Evolutionary conservation across 768 basidiomycete genomes (phyloP).

Genomic region (Boletales sp.): DNA sequence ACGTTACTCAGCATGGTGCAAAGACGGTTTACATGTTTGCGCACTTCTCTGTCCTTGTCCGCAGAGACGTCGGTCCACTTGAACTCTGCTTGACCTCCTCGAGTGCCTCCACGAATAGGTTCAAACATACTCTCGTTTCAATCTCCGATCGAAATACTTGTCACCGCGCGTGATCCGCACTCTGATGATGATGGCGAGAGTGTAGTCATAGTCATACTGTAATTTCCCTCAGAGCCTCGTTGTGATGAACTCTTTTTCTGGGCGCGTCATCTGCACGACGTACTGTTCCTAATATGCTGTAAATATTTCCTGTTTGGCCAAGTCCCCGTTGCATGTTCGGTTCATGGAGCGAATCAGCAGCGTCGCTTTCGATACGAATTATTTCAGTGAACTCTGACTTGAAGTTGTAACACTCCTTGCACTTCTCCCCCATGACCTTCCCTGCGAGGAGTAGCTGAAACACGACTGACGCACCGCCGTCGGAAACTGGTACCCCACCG

Average conservation of each 20-base stretch:
- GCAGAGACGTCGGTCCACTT: constrained; percentile 89
- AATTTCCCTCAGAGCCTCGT: no score
- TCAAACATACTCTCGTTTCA: constrained; percentile 54
- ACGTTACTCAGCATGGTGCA: constrained; percentile 1
- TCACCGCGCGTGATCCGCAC: constrained; percentile 15
- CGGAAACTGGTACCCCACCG: constrained; percentile 7
- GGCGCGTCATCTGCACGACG: no score
- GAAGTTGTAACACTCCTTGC: constrained; percentile 24
- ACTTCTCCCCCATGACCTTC: constrained; percentile 25
- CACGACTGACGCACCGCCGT: not conserved
- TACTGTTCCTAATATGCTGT: no score
- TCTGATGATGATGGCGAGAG: constrained; percentile 18
- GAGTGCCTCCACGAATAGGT: constrained; percentile 83
- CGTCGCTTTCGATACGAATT: constrained; percentile 24
- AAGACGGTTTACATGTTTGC: constrained; percentile 6
- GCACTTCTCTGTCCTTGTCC: constrained; percentile 90
- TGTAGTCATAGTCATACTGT: not conserved
- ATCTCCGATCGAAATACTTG: constrained; percentile 21
- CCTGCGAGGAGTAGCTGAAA: constrained; percentile 5
- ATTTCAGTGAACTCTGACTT: constrained; percentile 29
- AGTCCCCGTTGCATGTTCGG: no score
- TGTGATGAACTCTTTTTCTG: no score
- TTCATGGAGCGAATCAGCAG: constrained; percentile 1
- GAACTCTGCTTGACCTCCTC: constrained; percentile 89
- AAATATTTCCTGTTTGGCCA: no score